Conservation (phyloP, 495 filamentous ascomycete genomes). For the Oidiodendron maius region DNA sequence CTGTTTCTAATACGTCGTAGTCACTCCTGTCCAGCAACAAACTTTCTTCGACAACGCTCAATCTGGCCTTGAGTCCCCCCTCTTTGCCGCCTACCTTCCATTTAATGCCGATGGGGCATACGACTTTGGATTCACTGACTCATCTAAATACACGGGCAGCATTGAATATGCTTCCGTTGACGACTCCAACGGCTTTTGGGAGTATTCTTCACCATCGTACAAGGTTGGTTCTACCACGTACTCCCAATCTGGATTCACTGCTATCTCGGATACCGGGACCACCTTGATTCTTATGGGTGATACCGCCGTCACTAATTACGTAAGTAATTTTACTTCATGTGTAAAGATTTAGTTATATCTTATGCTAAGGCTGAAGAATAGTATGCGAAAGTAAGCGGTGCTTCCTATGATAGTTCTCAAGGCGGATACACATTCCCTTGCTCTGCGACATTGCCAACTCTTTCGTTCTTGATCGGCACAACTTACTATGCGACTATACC, state of each 20-base stretch:
- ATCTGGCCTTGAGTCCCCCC: constrained; percentile 52
- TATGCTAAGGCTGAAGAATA: constrained; percentile 48
- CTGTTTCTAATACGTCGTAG: not conserved
- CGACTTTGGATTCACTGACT: constrained; percentile 71
- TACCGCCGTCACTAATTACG: constrained; percentile 49
- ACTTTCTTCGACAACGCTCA: constrained; percentile 82
- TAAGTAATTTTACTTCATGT: not conserved
- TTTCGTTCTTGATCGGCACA: constrained; percentile 48
- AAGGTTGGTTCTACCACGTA: constrained; percentile 41
- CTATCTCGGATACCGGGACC: constrained; percentile 69
- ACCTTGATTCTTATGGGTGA: constrained; percentile 68
- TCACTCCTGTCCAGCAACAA: constrained; percentile 59
- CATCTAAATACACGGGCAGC: constrained; percentile 54
- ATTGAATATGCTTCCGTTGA: constrained; percentile 62
- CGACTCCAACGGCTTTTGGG: constrained; percentile 65
- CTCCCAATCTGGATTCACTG: constrained; percentile 38
- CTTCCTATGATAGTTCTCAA: constrained; percentile 37
- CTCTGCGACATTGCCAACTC: constrained; percentile 50
- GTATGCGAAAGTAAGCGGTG: constrained; percentile 55
- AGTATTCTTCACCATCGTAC: constrained; percentile 56
- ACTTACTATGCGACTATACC: constrained; percentile 41
- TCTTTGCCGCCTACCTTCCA: constrained; percentile 69
- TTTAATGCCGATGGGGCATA: constrained; percentile 58
- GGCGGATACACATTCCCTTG: constrained; percentile 68
- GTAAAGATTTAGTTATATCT: constrained; percentile 40